Evolutionary conservation across 2,329 filamentous ascomycete species (phyloP), one percentile per base, ranked within the genome.

Genomic region (Diaporthe caulivora): DNA sequence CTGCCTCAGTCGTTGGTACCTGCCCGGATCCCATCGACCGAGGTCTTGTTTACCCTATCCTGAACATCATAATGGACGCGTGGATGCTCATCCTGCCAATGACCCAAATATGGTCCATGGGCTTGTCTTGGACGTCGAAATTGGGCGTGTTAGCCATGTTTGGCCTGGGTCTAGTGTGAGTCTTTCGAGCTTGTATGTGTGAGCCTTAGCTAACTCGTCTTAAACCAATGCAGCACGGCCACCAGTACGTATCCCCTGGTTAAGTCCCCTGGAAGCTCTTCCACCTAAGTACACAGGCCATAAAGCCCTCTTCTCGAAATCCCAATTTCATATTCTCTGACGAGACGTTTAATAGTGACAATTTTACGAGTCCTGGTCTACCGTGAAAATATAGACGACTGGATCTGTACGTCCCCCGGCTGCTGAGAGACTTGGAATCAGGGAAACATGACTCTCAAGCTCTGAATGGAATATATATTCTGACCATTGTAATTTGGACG

Each of bases 21-120:
- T 64, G 58, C 26, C 40, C 58, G 26, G 58, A 64, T 34, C 58
- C 58, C 18, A 64, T 64, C 18, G 58, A 64, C 31, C 40, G 58
- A 49, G 58, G 58, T 2, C 26, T 64, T 13, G 58, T 64, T 31
- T 64, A 64, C 26, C 58, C 58, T n/a, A 1, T 44, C 0, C 10
- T 64, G 29, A 64, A 64, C 11, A 64, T 34, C 9, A 47, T 64
- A 18, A 64, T 64, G 42, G 58, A 64, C 26, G 58, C 40, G 26
- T 64, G 58, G 58, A 17, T 64, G 18, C 42, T 64, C 10, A 29
- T 64, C 3, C 40, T 64, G 15, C 58, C 58, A 8, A 47, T 47
- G 2, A 47, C 58, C 40, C 58, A 64, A 49, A 31, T 47, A 34
- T 64, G 58, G 58, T 64, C 58, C 58, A 47, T 64, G 40, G 26